Evolutionary conservation across 768 basidiomycete genomes (phyloP), one percentile per base, ranked within the genome.

Genomic region (Neoboletus subvelutipes): DNA sequence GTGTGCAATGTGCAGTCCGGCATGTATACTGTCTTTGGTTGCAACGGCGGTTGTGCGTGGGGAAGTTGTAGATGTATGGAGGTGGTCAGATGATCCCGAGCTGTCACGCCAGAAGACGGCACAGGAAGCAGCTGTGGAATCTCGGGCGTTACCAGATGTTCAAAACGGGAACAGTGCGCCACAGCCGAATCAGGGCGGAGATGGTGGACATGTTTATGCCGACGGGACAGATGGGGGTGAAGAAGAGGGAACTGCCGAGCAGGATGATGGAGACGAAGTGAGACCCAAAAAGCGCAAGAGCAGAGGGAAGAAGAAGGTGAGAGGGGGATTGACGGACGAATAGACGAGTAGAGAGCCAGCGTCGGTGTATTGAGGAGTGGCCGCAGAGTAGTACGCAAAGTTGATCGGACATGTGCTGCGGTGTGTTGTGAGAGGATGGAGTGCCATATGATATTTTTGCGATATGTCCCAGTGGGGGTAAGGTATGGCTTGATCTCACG

Each of bases 1-100:
- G 26, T 33, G 10, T 40, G 46, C 26, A 33, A 54, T 39, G 45
- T 58, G 26, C 53, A 90, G 88, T 67, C 92, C 91, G 31, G 86
- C 85, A 2, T 90, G 92, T 70, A 86, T 94, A 9, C 57, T 86
- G 50, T 83, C 89, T 9, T 87, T 94, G 64, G 57, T 84, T 15
- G 58, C 79, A 12, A 83, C 85, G 45, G 88, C 83, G 37, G 61
- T 77, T 34, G 55, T 76, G 39, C 80, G 84, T 57, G 88, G 92
- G 52, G 94, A 96, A 71, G 60, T 92, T n/a, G 63, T 61, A 13
- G 78, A 83, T 26, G 81, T 85, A 22, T 93, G 89, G 88, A 71
- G 61, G 17, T 94, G 89, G 89, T 78, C 74, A 50, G 91, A 93
- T 71, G 79, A 76, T 17, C 73, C 76, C 22, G 64, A 68, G 15